phyloP scores from a whole-genome alignment of 768 basidiomycete genomes.

The Podaxis sp. region DNA sequence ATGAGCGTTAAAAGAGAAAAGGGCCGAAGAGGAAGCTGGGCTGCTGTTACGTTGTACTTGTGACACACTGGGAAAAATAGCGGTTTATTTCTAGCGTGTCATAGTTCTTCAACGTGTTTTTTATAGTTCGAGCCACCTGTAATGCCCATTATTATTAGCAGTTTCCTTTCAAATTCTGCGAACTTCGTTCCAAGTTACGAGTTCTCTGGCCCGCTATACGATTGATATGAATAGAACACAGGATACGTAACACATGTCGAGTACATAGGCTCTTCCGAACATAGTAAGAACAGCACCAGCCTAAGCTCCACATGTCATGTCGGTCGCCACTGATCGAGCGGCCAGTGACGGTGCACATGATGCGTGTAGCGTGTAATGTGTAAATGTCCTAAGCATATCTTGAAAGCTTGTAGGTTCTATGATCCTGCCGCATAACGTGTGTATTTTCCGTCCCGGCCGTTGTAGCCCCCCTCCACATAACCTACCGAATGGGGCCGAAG shows the following conservation, averaged over 20 bases:
- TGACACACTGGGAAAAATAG: no score
- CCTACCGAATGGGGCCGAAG: not conserved
- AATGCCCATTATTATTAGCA: no score
- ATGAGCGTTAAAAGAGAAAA: no score
- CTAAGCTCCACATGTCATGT: not conserved
- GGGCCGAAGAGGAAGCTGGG: no score
- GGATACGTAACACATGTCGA: not conserved
- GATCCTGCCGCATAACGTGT: not conserved
- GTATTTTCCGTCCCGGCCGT: not conserved
- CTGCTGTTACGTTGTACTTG: no score
- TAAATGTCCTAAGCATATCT: not conserved
- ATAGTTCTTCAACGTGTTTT: not conserved
- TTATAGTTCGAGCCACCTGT: not conserved
- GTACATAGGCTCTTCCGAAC: not conserved
- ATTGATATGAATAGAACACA: not conserved
- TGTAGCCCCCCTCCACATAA: not conserved
- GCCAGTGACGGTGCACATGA: not conserved
- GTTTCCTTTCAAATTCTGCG: not conserved
- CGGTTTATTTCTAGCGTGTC: no score
- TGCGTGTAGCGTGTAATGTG: not conserved
- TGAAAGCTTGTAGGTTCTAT: not conserved
- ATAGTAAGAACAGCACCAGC: not conserved
- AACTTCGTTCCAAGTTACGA: not conserved
- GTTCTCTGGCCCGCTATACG: not conserved
- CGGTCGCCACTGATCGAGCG: not conserved